Conservation (phyloP, 2,329 filamentous ascomycete species). For the Penicillium fuscoglaucum region DNA sequence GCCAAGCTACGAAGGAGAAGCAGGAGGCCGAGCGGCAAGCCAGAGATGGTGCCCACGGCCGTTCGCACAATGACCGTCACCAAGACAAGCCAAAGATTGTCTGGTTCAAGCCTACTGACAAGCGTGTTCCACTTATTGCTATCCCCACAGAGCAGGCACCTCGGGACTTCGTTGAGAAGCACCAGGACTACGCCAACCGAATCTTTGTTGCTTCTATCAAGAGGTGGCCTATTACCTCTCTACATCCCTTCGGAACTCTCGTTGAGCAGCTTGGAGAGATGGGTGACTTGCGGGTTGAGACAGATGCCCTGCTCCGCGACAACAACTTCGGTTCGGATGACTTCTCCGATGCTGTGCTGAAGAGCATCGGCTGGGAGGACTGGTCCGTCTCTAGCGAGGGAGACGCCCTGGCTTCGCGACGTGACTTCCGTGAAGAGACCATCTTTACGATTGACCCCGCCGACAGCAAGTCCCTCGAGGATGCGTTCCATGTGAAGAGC, state of each 20-base stretch:
- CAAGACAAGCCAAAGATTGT: slow-evolving; percentile 99
- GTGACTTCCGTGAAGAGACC: slow-evolving; percentile 85
- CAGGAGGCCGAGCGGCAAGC: slow-evolving; percentile 95
- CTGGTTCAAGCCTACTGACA: slow-evolving; percentile 99
- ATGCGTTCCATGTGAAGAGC: slow-evolving; percentile 88
- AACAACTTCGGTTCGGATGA: slow-evolving; percentile 99
- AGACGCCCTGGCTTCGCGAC: slow-evolving; percentile 71
- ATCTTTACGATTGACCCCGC: slow-evolving; percentile 92
- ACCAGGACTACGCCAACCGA: slow-evolving; percentile 94
- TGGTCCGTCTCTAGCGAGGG: slow-evolving; percentile 86
- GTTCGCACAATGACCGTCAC: slow-evolving; percentile 74
- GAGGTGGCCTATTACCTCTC: slow-evolving; percentile 98
- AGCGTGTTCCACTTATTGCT: slow-evolving; percentile 95
- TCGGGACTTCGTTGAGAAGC: slow-evolving; percentile 96
- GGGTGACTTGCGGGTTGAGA: slow-evolving; percentile 96
- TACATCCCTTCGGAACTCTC: slow-evolving; percentile 96
- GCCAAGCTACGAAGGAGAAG: slow-evolving; percentile 98
- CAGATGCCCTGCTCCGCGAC: slow-evolving; percentile 91
- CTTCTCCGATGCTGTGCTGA: slow-evolving; percentile 92
- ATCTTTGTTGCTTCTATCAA: slow-evolving; percentile 99
- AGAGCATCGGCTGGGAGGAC: slow-evolving; percentile 87
- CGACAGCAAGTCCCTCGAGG: slow-evolving; percentile 82
- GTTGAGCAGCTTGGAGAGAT: slow-evolving; percentile 96
- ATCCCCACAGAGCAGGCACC: slow-evolving; percentile 98
- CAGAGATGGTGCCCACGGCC: slow-evolving; percentile 74